Percentiles rank a stretch among this genome's conserved stretches.
These are phyloP conservation scores for Graphilbum sp. DNA, from an alignment of 2,329 filamentous ascomycete genomes.

Conservation along the genomic window DNA sequence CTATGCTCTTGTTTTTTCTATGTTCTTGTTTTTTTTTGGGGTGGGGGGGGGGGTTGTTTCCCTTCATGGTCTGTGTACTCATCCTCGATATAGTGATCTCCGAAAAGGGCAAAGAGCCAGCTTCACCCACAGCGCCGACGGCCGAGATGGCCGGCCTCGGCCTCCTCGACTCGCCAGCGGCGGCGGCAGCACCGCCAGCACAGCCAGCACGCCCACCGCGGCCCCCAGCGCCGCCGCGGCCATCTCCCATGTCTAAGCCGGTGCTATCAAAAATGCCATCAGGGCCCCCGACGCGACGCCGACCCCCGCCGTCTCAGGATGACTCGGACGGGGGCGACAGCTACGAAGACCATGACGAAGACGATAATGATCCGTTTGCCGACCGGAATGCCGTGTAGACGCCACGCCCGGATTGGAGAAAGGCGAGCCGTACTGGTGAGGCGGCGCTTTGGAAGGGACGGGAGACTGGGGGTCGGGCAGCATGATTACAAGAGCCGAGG, in stretches of 20 bases:
- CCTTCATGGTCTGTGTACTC: no score
- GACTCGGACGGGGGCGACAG: constrained; percentile 37
- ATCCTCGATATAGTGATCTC: constrained; percentile 38
- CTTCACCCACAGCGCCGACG: constrained; percentile 22
- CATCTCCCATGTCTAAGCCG: constrained; percentile 30
- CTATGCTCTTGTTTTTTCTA: constrained; percentile 1
- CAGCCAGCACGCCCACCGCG: constrained; percentile 20
- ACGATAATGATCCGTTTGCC: constrained; percentile 76
- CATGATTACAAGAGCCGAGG: no score
- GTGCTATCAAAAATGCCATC: constrained; percentile 17
- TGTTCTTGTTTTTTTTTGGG: no score
- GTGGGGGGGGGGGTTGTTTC: no score
- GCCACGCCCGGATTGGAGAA: constrained; percentile 21
- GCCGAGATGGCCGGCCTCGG: constrained; percentile 28
- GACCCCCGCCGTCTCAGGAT: constrained; percentile 19
- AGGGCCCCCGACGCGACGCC: constrained; percentile 19
- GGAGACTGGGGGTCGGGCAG: no score
- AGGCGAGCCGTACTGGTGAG: constrained; percentile 18
- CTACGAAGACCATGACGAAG: constrained; percentile 52
- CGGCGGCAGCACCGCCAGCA: constrained; percentile 18
- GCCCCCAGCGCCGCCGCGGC: constrained; percentile 30
- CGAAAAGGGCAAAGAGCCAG: constrained; percentile 32
- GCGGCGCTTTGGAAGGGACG: no score
- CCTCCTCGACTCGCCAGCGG: constrained; percentile 13
- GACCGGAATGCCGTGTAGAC: constrained; percentile 55